These are phyloP conservation scores for Sophora flavescens DNA, from an alignment of 306 rosid genomes.

Conservation along the genomic window DNA sequence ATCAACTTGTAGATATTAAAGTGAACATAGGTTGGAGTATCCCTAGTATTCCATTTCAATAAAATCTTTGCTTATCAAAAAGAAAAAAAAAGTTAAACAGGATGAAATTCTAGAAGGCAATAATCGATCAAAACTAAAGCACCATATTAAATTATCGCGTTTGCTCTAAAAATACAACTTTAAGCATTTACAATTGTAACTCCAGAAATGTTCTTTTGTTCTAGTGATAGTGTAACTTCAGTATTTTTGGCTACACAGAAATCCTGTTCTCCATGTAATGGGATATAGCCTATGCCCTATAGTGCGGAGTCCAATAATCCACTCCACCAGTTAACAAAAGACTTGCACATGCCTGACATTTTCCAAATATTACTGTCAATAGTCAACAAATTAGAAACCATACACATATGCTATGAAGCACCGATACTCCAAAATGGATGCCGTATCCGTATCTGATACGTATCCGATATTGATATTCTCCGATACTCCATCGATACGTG, in stretches of 20 bases:
- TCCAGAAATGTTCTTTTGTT: neutral
- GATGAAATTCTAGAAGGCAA: conserved; percentile 12
- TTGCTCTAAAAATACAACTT: conserved; percentile 16
- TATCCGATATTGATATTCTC: too few species aligned
- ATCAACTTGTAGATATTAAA: too few species aligned
- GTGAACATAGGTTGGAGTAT: too few species aligned
- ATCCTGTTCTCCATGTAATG: neutral
- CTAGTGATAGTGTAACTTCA: neutral
- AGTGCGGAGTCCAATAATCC: conserved; percentile 8
- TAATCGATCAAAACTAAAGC: neutral
- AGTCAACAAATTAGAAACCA: too few species aligned
- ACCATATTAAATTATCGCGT: neutral
- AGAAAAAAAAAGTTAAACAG: too few species aligned
- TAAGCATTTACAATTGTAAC: neutral
- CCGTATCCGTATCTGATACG: too few species aligned
- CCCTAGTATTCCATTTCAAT: too few species aligned
- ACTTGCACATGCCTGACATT: conserved; percentile 11
- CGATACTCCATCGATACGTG: too few species aligned
- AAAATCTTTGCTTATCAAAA: too few species aligned
- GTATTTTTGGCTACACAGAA: neutral
- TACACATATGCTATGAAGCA: too few species aligned
- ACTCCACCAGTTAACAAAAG: neutral
- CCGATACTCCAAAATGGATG: too few species aligned
- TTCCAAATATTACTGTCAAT: conserved; percentile 16
- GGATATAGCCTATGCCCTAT: conserved; percentile 11